These are phyloP conservation scores for Alnus rubra DNA, from an alignment of 306 rosid genomes.

Conservation along the genomic window DNA sequence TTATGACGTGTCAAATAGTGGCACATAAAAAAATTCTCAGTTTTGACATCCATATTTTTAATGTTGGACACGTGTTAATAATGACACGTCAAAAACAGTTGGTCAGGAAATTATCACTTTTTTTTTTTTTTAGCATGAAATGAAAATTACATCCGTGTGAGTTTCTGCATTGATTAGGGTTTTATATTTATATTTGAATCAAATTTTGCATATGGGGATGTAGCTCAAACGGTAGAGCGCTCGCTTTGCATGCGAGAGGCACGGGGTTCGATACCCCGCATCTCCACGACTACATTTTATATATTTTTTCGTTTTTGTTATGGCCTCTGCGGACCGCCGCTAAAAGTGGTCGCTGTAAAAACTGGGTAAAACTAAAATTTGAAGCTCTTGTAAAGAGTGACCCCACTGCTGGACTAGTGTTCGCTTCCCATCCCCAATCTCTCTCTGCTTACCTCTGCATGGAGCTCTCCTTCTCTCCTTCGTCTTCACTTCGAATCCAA, in stretches of 20 bases:
- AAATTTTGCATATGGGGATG: slow-evolving; percentile 41
- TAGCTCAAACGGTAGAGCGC: slow-evolving; percentile 98
- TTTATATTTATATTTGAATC: too few relatives aligned
- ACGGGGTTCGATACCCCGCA: slow-evolving; percentile 98
- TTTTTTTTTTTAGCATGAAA: too few relatives aligned
- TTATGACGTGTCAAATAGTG: too few relatives aligned
- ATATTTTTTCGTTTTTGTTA: too few relatives aligned
- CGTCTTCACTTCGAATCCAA: slow-evolving; percentile 36
- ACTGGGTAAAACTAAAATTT: neutral
- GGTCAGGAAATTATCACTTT: too few relatives aligned
- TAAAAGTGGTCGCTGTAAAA: neutral
- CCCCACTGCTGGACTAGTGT: neutral
- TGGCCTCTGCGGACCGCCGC: too few relatives aligned
- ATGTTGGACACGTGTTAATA: too few relatives aligned
- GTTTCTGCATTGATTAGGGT: too few relatives aligned
- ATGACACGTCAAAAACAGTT: too few relatives aligned
- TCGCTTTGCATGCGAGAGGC: slow-evolving; percentile 97
- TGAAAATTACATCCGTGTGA: too few relatives aligned
- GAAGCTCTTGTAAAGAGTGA: neutral
- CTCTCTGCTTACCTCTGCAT: slow-evolving; percentile 31
- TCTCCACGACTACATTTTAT: slow-evolving; percentile 41
- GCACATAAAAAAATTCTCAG: too few relatives aligned
- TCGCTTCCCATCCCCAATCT: neutral
- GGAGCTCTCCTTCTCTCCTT: slow-evolving; percentile 60
- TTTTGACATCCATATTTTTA: too few relatives aligned